Evolutionary conservation across 345 rosid genomes (phyloP), one percentile per base, ranked within the genome.

Genomic region (Citropsis articulata): DNA sequence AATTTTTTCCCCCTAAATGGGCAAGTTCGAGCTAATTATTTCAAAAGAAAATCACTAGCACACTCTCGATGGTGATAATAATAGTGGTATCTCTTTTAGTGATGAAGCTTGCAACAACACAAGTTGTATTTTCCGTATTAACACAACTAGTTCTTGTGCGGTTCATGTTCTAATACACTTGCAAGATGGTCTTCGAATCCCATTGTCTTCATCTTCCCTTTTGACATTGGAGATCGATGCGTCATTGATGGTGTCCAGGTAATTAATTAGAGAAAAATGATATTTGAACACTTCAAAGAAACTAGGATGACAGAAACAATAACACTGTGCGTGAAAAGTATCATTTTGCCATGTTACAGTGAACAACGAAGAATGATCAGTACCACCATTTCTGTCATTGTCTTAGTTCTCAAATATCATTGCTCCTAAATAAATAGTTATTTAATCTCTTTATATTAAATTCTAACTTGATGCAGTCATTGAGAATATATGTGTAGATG

Each of bases 181-280:
- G 94, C 89, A 93, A 91, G 79, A 93, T 91, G 27, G 77, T 91
- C 0, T 93, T 93, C 4, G 96, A 93, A 75, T 90, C 96, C n/a
- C 82, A 91, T 90, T 84, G 87, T 93, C 78, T 91, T 88, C 77
- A 88, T 93, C 85, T 93, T 91, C 80, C 94, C 97, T 7, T 88
- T 90, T 19, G 95, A 91, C 77, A 92, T 93, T 0, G 98, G 98
- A 10, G 96, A 91, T 80, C 86, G 96, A 4, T 91, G 98, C 19
- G 93, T 90, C 48, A 62, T 91, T 6, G 98, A 91, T 16, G 98
- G 90, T 21, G 79, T 93, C 42, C 95, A 90, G 89, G 97, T 93
- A 81, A 56, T 25, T 16, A 3, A 16, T 42, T 42, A 42, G 13
- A 42, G 50, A 42, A 10, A 9, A 42, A 42, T 42, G 4, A 9